Evolutionary conservation across 139 green algal species (phyloP), one percentile per base, ranked within the genome.

Genomic region (Coelastrella sp.): DNA sequence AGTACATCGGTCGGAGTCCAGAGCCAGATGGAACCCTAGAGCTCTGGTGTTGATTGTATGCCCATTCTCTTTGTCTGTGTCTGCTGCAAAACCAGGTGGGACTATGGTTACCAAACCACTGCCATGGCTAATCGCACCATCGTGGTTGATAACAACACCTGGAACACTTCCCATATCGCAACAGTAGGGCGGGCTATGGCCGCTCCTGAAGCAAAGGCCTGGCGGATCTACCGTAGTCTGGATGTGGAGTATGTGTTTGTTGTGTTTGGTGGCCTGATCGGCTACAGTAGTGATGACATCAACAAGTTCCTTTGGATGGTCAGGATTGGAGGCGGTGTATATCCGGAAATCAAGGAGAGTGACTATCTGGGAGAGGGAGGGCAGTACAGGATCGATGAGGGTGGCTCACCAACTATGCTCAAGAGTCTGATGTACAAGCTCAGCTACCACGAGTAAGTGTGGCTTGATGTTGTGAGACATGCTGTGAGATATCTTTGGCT

Each of bases 301-400:
- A 98, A 98, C 92, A 99, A 99, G 91, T 99, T 99, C 88, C 92
- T 99, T 67, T 99, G 96, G 96, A 99, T 99, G 96, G 96, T 92
- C 27, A 85, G 89, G 37, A 92, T 92, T 50, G 89, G 89, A 23
- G 89, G 89, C 4, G 89, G 89, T 23, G 87, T 91, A 13, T 92
- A 89, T 69, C 89, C 89, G 7, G 96, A 98, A 17, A 99, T 99
- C 89, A 95, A 97, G 89, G 96, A 99, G 90, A 38, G 63, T 5
- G 93, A 99, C 88, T 99, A 97, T 88, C 84, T 99, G 57, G 91
- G 84, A 9, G 51, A 82, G 38, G 69, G 88, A 35, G 93, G 95
- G 23, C 80, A 94, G 51, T 99, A 99, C 88, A 88, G 91, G 3
- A 90, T 98, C 0, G 96, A 98, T 84, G 79, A 85, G 5, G 62